Percentiles rank a stretch among this genome's conserved stretches.
Evolutionary conservation across 805 yeast genomes (phyloP).

Genomic region (Pichia pseudocactophila): DNA sequence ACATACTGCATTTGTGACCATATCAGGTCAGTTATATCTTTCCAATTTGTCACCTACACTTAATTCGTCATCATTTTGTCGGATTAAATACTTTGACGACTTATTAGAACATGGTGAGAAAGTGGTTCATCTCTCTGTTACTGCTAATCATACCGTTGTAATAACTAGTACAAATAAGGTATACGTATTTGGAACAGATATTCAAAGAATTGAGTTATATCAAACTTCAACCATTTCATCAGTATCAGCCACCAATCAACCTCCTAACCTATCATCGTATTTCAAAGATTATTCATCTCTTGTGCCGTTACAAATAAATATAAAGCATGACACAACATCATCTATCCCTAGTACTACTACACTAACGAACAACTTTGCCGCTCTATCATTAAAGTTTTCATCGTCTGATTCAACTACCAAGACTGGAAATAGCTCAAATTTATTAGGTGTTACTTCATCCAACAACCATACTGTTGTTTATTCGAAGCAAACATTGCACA

Average conservation of each 20-base stretch:
- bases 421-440: slow-evolving; percentile 28
- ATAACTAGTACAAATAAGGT: slow-evolving; percentile 45
- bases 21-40: slow-evolving; percentile 7
- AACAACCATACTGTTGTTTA: slow-evolving; percentile 59
- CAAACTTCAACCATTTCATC: slow-evolving; percentile 1
- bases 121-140: slow-evolving; percentile 35
- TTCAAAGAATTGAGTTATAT: slow-evolving; percentile 12
- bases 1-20: slow-evolving; percentile 9
- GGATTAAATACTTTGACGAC: slow-evolving; percentile 10
- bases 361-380: slow-evolving; percentile 3
- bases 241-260: neutral
- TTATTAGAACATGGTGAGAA: slow-evolving; percentile 15
- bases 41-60: slow-evolving; percentile 4
- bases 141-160: slow-evolving; percentile 62
- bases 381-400: slow-evolving; percentile 1
- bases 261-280: slow-evolving; percentile 9
- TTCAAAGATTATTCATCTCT: neutral
- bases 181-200: slow-evolving; percentile 74
- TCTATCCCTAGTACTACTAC: neutral
- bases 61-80: slow-evolving; percentile 3
- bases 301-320: neutral
- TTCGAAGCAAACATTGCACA: slow-evolving; percentile 36
- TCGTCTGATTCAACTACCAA: neutral
- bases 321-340: neutral
- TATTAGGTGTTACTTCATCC: slow-evolving; percentile 51